Evolutionary conservation across 768 basidiomycete genomes (phyloP), one percentile per base, ranked within the genome.

Genomic region (Tulasnella sp.): DNA sequence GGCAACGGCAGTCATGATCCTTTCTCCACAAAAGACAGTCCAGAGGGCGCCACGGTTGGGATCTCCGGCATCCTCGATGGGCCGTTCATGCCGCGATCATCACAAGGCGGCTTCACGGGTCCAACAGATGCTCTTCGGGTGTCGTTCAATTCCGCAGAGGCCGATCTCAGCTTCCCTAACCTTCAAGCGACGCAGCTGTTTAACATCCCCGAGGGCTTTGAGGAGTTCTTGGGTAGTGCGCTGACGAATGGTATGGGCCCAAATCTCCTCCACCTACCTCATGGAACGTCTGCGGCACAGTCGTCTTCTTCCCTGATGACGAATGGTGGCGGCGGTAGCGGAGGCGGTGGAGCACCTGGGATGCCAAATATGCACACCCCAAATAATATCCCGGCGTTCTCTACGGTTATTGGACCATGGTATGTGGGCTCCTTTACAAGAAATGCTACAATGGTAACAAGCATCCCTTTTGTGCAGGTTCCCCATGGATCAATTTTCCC

Each of bases 31-130:
- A 25, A 31, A 30, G 56, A 62, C 43, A 62, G 60, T 42, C 63
- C 63, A 3, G 61, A 51, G 17, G 63, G 60, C 22, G 63, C 63
- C 12, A 30, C 61, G 9, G 50, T 63, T 25, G 63, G 63, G 0
- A 63, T 63, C 43, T 58, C 63, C 42, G 63, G 63, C 24, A 48
- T 62, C 11, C 61, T 63, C 15, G 63, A 63, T 29, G 59, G 61
- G 25, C 60, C 60, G 9, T 55, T 55, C 43, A 27, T 42, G 2
- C 29, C 29, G 15, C 22, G 50, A n/a, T 21, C 22, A n/a, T 29
- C 29, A 2, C 57, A 49, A 11, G 48, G 57, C 19, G 42, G 43
- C 25, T 55, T 24, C 48, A 31, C 38, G 22, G 46, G 51, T 15
- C 30, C 56, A 48, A 38, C 15, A 15, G 34, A 38, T 38, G 34